Conservation (phyloP, 495 filamentous ascomycete genomes). For the Penicillium antarcticum region DNA sequence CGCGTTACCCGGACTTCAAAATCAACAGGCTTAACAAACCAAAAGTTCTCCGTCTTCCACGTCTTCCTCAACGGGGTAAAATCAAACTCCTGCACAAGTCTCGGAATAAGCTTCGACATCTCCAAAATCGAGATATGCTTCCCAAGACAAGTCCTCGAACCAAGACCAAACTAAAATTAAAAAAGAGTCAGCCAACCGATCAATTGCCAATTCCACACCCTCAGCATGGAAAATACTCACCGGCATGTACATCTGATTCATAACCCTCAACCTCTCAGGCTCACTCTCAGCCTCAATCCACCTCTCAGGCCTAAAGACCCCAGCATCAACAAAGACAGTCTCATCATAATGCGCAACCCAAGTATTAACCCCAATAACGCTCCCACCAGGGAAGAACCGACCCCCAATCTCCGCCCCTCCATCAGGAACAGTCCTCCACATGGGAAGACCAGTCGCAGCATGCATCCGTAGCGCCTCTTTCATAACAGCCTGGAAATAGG, state of each 20-base stretch:
- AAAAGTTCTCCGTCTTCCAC: constrained; percentile 41
- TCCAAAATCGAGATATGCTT: constrained; percentile 47
- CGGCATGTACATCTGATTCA: constrained; percentile 45
- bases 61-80: constrained; percentile 26
- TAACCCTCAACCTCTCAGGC: constrained; percentile 28
- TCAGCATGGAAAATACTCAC: constrained; percentile 15
- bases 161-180: constrained; percentile 44
- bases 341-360: constrained; percentile 52
- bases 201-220: not conserved
- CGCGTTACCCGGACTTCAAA: constrained; percentile 27
- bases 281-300: constrained; percentile 34
- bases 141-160: constrained; percentile 43
- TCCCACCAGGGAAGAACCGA: constrained; percentile 36
- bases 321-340: constrained; percentile 40
- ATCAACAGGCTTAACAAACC: constrained; percentile 47
- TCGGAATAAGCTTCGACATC: constrained; percentile 47
- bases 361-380: constrained; percentile 50
- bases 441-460: constrained; percentile 34
- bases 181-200: not conserved
- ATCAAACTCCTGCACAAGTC: constrained; percentile 42
- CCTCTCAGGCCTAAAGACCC: constrained; percentile 32
- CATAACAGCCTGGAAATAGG: constrained; percentile 46
- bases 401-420: constrained; percentile 37
- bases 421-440: constrained; percentile 39
- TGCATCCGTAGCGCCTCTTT: constrained; percentile 44